Percentiles rank a stretch among this genome's conserved stretches.
Evolutionary conservation across 805 yeast species (phyloP).

Genomic region (Teunomyces pallodes): DNA sequence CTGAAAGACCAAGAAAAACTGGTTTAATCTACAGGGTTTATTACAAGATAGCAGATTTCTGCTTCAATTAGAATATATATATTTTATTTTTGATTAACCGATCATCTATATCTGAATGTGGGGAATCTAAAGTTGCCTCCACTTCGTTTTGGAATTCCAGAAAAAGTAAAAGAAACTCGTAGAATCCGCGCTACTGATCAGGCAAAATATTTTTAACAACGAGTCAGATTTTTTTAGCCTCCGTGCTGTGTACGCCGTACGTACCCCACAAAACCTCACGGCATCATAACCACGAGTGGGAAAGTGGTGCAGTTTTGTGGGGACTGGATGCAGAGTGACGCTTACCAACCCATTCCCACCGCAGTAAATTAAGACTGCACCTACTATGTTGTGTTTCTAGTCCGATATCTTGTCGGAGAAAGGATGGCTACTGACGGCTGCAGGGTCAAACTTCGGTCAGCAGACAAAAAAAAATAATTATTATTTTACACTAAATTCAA

Average conservation of each 20-base stretch:
- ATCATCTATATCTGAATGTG: neutral
- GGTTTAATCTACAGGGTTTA: slow-evolving; percentile 22
- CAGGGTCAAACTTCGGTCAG: neutral
- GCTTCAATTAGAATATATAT: slow-evolving; percentile 13
- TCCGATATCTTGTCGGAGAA: too few relatives aligned
- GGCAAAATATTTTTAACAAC: too few relatives aligned
- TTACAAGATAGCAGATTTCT: slow-evolving; percentile 19
- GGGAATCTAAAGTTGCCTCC: neutral
- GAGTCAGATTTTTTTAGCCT: too few relatives aligned
- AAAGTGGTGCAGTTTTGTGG: neutral
- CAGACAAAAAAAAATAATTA: neutral
- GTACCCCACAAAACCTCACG: neutral
- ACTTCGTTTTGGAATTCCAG: neutral
- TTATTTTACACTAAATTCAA: neutral
- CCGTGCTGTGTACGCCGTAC: too few relatives aligned
- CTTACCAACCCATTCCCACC: too few relatives aligned
- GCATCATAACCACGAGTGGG: neutral
- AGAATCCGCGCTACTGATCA: too few relatives aligned
- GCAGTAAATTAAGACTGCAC: neutral
- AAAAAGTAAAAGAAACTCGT: too few relatives aligned
- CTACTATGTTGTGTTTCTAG: neutral
- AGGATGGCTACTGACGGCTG: neutral
- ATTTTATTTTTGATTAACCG: neutral
- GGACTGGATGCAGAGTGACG: neutral
- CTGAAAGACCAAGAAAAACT: slow-evolving; percentile 16